Evolutionary conservation across 75 land plant species (phyloP).

Genomic region (Cunninghamia lanceolata): DNA sequence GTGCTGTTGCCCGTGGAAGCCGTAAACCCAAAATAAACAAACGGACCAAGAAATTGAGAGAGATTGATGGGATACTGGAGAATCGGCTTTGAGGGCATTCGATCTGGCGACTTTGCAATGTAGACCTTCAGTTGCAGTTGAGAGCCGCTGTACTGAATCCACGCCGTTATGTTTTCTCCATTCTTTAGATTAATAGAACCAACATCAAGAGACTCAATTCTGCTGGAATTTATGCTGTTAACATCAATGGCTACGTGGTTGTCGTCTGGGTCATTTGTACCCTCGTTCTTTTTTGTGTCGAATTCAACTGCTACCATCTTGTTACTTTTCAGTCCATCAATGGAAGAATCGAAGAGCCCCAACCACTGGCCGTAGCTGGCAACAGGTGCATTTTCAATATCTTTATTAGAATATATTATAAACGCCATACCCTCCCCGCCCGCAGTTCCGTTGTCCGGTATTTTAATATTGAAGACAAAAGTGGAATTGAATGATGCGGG

Average conservation of each 20-base stretch:
- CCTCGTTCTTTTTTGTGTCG: background rate
- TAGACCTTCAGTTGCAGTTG: constrained; percentile 8
- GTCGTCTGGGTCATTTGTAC: constrained; percentile 30
- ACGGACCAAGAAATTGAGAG: constrained; percentile 10
- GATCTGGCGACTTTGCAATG: background rate
- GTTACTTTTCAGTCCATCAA: constrained; percentile 30
- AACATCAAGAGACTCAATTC: constrained; percentile 9
- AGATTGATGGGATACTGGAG: constrained; percentile 26
- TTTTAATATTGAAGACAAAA: constrained; percentile 24
- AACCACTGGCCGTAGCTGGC: constrained; percentile 46
- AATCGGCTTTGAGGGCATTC: background rate
- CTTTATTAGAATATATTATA: constrained; percentile 17
- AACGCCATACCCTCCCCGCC: constrained; percentile 59
- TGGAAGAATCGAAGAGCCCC: constrained; percentile 56
- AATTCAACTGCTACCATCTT: constrained; percentile 29
- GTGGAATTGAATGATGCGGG: constrained; percentile 42
- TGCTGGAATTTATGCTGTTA: constrained; percentile 37
- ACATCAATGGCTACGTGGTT: constrained; percentile 67
- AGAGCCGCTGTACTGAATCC: constrained; percentile 32
- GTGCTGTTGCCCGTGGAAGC: constrained; percentile 47
- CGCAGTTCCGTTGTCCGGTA: background rate
- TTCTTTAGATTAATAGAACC: constrained; percentile 5
- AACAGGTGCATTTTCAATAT: constrained; percentile 6
- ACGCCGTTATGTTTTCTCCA: constrained; percentile 9
- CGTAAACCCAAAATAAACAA: constrained; percentile 60